Evolutionary conservation across 2,329 filamentous ascomycete genomes (phyloP).

Genomic region (Venturia pyrina): DNA sequence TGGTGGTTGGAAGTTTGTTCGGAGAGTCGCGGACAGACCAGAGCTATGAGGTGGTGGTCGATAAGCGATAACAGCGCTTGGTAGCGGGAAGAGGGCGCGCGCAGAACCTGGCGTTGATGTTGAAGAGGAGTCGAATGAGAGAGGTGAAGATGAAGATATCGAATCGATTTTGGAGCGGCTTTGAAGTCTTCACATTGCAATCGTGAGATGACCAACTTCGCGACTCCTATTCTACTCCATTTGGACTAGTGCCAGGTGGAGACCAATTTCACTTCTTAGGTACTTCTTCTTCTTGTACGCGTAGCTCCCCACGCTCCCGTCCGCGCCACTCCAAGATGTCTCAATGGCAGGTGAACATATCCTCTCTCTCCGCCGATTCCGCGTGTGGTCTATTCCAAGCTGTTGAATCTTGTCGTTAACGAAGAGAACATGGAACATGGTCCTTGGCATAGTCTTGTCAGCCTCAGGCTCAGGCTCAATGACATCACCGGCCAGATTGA

Average conservation of each 20-base stretch:
- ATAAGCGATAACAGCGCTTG: constrained; percentile 5
- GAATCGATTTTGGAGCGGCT: not conserved
- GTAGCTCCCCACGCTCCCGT: no score
- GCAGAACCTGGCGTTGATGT: not conserved
- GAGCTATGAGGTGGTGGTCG: not conserved
- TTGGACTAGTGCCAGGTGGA: not conserved
- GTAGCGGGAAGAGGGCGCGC: not conserved
- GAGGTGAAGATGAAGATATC: not conserved
- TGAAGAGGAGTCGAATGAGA: not conserved
- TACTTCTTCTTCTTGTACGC: no score
- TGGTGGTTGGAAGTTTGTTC: not conserved
- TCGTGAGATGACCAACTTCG: not conserved
- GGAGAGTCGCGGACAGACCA: not conserved
- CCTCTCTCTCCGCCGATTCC: no score
- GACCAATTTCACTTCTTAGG: not conserved
- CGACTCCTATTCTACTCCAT: not conserved
- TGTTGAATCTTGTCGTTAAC: no score
- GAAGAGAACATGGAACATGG: not conserved
- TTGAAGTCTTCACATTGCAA: not conserved
- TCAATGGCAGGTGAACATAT: no score
- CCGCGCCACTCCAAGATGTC: not conserved
- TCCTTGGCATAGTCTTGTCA: not conserved
- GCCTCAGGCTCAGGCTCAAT: not conserved
- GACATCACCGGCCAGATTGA: not conserved
- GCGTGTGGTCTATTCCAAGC: no score